Evolutionary conservation across 306 rosid genomes (phyloP), one percentile per base, ranked within the genome.

Genomic region (Dalbergia cochinchinensis): DNA sequence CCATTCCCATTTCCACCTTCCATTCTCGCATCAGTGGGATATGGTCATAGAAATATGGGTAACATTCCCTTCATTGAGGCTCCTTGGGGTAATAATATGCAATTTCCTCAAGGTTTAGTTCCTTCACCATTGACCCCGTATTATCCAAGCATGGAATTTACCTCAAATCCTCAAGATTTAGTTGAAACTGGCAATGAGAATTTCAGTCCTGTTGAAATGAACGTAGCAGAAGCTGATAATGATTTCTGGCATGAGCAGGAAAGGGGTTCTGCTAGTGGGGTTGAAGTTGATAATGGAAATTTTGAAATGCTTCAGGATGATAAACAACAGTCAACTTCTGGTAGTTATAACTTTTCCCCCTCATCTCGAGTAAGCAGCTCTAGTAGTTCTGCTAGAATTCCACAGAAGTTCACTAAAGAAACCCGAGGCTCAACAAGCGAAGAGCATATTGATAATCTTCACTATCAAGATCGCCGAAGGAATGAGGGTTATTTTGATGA

Each of bases 221-320:
- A 85, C 83, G 37, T 57, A 4, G 76, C 83, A 63, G 94, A 93
- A 73, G 78, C 84, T 65, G 96, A 90, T 79, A 81, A 83, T 57
- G 97, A 91, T 75, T 90, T 85, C 86, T 96, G 99, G 98, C 94
- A 91, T 54, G 97, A 90, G 82, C 97, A 90, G 68, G 99, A 90
- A 75, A 89, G 93, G 82, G 88, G 80, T 84, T 85, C 97, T 80
- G 42, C 87, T 69, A 89, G 83, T 71, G 92, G 89, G 76, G 75
- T 85, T 89, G 99, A 91, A 75, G 78, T 78, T 12, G 94, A 91
- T 78, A 79, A 90, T 83, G 98, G 91, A 80, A 89, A 85, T 84
- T 87, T 80, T 57, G 98, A 93, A 86, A 84, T 88, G 92, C 82
- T 67, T 83, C 89, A 87, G 11, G 97, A 89, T 81, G 96, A 89